Evolutionary conservation across 1,284 basidiomycete species (phyloP), one percentile per base, ranked within the genome.

Genomic region (Clitocybe nebularis): DNA sequence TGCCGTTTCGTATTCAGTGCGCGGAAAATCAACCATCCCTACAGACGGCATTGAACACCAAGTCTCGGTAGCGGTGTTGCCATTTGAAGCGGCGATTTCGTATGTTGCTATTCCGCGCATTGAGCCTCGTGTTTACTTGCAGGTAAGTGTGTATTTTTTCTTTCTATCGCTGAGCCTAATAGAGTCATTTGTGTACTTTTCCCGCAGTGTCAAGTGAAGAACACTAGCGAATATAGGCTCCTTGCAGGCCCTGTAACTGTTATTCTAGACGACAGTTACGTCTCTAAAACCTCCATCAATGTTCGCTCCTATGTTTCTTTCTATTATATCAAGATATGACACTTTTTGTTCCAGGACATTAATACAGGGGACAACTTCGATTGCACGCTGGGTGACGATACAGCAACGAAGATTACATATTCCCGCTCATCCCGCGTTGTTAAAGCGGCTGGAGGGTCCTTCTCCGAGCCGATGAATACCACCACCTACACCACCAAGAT

Each of bases 361-460:
- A 66, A 66, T 44, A 66, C 67, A 0, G 66, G 69, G 7, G 77
- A 78, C 39, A 66, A 60, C 10, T 79, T 82, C 61, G 57, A 60
- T 20, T 78, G 76, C 57, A 72, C 72, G 4, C 68, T 81, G n/a
- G 78, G 78, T 14, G 60, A 68, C 17, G 78, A 80, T 55, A 50
- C 69, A 2, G 64, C 69, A 2, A 62, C 73, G 26, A 66, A 71
- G 43, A 63, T 81, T 26, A 67, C 68, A 22, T 78, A 75, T 58
- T 52, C 60, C 7, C 74, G 74, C 39, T 62, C 58, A 16, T 57
- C 62, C 17, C 61, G 60, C 30, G 63, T 60, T 3, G 57, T 58
- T 37, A 58, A 64, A 41, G 59, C 61, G 11, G 52, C 56, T 4
- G 61, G 54, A 0, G 67, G 71, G 16, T 43, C 66, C 3, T 79